These are phyloP conservation scores for Metroxylon sagu DNA, from an alignment of 176 grass and related monocot genomes.

Conservation along the genomic window DNA sequence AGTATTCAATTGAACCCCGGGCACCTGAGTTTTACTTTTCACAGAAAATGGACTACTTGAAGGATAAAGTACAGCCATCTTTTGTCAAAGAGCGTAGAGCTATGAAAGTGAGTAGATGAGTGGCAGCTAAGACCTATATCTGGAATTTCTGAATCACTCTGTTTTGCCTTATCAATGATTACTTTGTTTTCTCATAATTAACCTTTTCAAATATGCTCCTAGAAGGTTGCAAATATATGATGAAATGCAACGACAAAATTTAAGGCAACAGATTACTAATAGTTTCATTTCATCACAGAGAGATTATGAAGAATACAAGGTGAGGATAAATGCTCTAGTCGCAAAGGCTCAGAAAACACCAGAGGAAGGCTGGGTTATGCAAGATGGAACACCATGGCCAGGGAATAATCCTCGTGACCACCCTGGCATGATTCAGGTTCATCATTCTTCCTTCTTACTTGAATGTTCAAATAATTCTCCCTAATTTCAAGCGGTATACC, in stretches of 20 bases:
- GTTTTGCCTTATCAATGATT: neutral
- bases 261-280: too few species aligned
- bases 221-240: too few species aligned
- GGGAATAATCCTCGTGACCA: slow-evolving; percentile 93
- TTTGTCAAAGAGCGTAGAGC: slow-evolving; percentile 97
- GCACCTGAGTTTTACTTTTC: slow-evolving; percentile 95
- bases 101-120: slow-evolving; percentile 66
- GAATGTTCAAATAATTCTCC: too few species aligned
- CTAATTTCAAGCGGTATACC: too few species aligned
- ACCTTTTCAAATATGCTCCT: too few species aligned
- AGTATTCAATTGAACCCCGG: slow-evolving; percentile 78
- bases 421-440: slow-evolving; percentile 81
- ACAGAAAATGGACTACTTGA: slow-evolving; percentile 96
- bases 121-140: neutral
- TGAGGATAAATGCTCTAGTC: slow-evolving; percentile 97
- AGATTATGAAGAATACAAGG: slow-evolving; percentile 98
- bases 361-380: slow-evolving; percentile 97
- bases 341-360: slow-evolving; percentile 99
- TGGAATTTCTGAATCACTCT: neutral
- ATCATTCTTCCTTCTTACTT: slow-evolving; percentile 1
- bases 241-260: too few species aligned
- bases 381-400: slow-evolving; percentile 88
- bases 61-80: slow-evolving; percentile 95
- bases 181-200: too few species aligned
- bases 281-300: slow-evolving; percentile 34